Conservation (phyloP, 2,329 filamentous ascomycete species). For the Claviceps paspali region DNA sequence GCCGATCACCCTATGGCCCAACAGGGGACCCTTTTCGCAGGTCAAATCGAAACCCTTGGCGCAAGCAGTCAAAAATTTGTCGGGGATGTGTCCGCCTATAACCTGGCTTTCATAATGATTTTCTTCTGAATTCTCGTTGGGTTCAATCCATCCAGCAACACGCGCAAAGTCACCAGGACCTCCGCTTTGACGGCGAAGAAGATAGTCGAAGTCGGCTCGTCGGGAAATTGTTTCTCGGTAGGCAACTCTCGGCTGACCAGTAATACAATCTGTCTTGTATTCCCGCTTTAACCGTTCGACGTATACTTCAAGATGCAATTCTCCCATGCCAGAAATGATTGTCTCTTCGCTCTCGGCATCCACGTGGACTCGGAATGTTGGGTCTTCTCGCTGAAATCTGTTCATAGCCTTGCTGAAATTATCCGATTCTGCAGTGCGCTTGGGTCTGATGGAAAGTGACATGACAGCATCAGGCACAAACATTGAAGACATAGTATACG, state of each 20-base stretch:
- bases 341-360: constrained; percentile 89
- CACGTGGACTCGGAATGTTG: constrained; percentile 89
- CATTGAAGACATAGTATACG: constrained; percentile 97
- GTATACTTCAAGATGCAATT: constrained; percentile 93
- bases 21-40: constrained; percentile 73
- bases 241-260: constrained; percentile 91
- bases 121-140: constrained; percentile 53
- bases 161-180: constrained; percentile 92
- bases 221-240: constrained; percentile 88
- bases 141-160: constrained; percentile 84
- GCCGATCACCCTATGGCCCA: constrained; percentile 87
- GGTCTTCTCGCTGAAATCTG: constrained; percentile 95
- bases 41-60: constrained; percentile 82
- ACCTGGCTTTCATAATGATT: constrained; percentile 83
- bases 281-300: constrained; percentile 92
- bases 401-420: constrained; percentile 99
- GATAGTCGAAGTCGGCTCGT: constrained; percentile 74
- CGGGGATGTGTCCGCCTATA: constrained; percentile 76
- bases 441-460: constrained; percentile 92
- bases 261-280: constrained; percentile 90
- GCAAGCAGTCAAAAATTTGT: constrained; percentile 91
- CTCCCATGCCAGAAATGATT: constrained; percentile 97
- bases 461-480: constrained; percentile 96
- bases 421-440: constrained; percentile 76
- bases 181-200: constrained; percentile 89